A percentile compares a stretch with the other conserved stretches of the same genome.
Evolutionary conservation across 169 alveolate genomes (phyloP).

Genomic region (Sarcocystis neurona): DNA sequence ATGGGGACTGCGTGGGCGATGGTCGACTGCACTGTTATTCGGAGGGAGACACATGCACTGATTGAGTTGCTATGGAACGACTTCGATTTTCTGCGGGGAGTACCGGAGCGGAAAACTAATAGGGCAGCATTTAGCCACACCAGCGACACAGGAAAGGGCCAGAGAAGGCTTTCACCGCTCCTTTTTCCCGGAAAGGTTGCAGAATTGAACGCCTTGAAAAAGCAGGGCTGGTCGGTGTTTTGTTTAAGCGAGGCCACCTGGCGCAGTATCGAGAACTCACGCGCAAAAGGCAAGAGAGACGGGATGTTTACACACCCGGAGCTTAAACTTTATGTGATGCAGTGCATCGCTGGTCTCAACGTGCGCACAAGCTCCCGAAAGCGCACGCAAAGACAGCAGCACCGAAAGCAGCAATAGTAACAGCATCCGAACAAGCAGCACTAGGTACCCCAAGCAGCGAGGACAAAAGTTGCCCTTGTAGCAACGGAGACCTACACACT

Average conservation of each 20-base stretch:
- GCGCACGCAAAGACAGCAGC: too few species aligned
- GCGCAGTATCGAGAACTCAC: background rate
- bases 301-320: too few species aligned
- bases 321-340: too few species aligned
- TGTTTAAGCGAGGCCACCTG: background rate
- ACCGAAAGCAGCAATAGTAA: too few species aligned
- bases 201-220: constrained; percentile 14
- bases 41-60: background rate
- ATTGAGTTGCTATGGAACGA: constrained; percentile 19
- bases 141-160: background rate
- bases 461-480: too few species aligned
- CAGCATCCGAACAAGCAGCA: too few species aligned
- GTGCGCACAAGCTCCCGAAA: too few species aligned
- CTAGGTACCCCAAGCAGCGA: too few species aligned
- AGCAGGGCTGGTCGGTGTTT: constrained; percentile 18
- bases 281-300: too few species aligned
- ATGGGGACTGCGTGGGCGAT: background rate
- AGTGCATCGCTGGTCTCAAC: too few species aligned
- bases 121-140: background rate
- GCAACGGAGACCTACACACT: too few species aligned
- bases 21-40: background rate
- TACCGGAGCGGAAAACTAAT: background rate
- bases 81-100: background rate
- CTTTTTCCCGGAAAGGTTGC: constrained; percentile 20
- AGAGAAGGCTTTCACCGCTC: background rate